Percentiles rank a stretch among this genome's conserved stretches.
Evolutionary conservation across 1,284 basidiomycete species (phyloP).

Genomic region (Cystobasidium pallidum): DNA sequence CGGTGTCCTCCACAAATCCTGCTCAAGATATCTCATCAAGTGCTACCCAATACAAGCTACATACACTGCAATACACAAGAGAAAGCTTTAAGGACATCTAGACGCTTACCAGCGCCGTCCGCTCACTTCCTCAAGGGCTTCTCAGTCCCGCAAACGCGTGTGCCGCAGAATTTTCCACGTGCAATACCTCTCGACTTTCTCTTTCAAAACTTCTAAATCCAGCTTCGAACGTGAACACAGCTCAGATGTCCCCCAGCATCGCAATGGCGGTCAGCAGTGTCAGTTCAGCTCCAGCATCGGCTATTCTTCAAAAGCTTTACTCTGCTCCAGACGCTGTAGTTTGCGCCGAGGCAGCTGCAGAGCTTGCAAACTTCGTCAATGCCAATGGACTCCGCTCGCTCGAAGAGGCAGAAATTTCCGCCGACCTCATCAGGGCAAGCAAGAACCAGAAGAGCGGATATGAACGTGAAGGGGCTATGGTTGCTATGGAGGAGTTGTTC

Average conservation of each 20-base stretch:
- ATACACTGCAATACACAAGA: not conserved
- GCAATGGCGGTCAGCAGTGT: slow-evolving; percentile 22
- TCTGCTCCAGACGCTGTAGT: slow-evolving; percentile 48
- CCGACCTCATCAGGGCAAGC: slow-evolving; percentile 61
- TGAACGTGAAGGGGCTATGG: slow-evolving; percentile 87
- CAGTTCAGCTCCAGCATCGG: slow-evolving; percentile 47
- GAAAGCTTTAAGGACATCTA: not conserved
- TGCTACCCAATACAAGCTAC: not conserved
- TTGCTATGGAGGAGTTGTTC: slow-evolving; percentile 62
- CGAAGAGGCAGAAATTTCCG: slow-evolving; percentile 55
- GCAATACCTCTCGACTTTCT: slow-evolving; percentile 8
- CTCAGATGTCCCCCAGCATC: slow-evolving; percentile 29
- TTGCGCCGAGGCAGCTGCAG: slow-evolving; percentile 55
- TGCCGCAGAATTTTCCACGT: slow-evolving; percentile 25
- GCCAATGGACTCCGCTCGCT: slow-evolving; percentile 55
- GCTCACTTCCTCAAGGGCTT: slow-evolving; percentile 1
- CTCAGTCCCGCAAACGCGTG: slow-evolving; percentile 5
- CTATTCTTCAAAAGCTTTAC: slow-evolving; percentile 53
- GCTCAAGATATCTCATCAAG: slow-evolving; percentile 6
- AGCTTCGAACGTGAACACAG: slow-evolving; percentile 1
- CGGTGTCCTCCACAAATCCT: not conserved
- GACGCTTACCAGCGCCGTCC: slow-evolving; percentile 11
- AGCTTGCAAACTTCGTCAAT: slow-evolving; percentile 56
- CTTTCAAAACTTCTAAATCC: not conserved
- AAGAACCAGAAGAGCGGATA: slow-evolving; percentile 84